Evolutionary conservation across 2,329 filamentous ascomycete genomes (phyloP), one percentile per base, ranked within the genome.

Genomic region (Tolypocladium nubicola): DNA sequence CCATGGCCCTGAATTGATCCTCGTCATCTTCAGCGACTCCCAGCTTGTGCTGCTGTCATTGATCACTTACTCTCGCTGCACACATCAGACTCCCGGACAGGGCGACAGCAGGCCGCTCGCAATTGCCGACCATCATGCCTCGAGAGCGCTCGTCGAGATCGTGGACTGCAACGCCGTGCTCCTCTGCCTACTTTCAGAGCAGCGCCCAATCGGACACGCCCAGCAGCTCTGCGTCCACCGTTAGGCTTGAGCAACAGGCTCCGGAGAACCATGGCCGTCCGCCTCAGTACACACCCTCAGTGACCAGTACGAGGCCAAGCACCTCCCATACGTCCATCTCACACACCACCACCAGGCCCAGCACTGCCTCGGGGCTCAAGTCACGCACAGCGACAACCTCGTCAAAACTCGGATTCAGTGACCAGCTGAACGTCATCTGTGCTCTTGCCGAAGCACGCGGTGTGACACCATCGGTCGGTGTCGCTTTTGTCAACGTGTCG

Each of bases 391-490:
- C 70, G 61, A 59, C 72, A 2, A 60, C 66, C 1, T 71, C 72
- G 0, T 71, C 71, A 6, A 64, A 75, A 9, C 63, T 79, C 8
- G 78, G 78, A 53, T 71, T 73, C 9, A 74, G 72, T 14, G 81
- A 83, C 38, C 69, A 73, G 30, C 86, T 93, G 64, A 84, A 88
- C 60, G 84, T 96, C 56, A 77, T 97, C n/a, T 97, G 93, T 70
- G 92, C 93, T 4, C 73, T 97, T 53, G 89, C 85, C 64, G 91
- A 97, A 69, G 90, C 89, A 49, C 87, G 92, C n/a, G 90, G 90
- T 6, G 82, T 96, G 5, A 86, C 89, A 26, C 90, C 91, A 0
- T 88, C 86, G 0, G 86, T 97, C 2, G 92, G 93, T 1, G 77
- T 96, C 45, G 89, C 90, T 3, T 92, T 97, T 66, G 78, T 97